Evolutionary conservation across 2,329 filamentous ascomycete species (phyloP).

Genomic region (Fusarium mangiferae): DNA sequence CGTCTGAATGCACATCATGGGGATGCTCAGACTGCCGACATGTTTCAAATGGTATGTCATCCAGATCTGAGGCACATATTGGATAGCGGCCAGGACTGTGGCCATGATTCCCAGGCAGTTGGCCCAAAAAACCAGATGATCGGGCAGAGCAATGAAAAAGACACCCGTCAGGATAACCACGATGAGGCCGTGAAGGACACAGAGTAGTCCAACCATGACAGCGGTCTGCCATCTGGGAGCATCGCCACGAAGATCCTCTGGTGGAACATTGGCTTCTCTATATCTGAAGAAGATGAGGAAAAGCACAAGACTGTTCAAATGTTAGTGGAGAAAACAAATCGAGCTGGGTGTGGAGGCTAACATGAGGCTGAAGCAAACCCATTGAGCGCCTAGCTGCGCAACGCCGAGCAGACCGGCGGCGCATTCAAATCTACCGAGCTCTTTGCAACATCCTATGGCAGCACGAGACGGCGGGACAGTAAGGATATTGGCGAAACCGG

Average conservation of each 20-base stretch:
- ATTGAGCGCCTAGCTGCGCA: constrained; percentile 90
- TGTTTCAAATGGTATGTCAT: constrained; percentile 88
- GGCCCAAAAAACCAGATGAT: constrained; percentile 80
- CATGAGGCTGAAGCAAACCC: constrained; percentile 93
- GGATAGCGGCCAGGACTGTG: constrained; percentile 81
- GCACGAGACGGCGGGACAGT: constrained; percentile 83
- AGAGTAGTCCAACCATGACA: constrained; percentile 76
- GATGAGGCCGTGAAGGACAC: constrained; percentile 79
- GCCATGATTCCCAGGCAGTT: constrained; percentile 85
- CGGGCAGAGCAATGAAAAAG: constrained; percentile 71
- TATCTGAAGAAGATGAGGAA: constrained; percentile 94
- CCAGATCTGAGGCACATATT: constrained; percentile 95
- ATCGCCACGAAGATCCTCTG: constrained; percentile 60
- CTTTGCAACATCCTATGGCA: constrained; percentile 87
- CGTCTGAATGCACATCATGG: constrained; percentile 98
- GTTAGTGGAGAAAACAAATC: constrained; percentile 36
- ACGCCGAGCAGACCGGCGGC: constrained; percentile 88
- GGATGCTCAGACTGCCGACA: constrained; percentile 90
- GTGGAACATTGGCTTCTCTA: constrained; percentile 61
- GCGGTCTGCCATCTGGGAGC: constrained; percentile 82
- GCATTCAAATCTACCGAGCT: constrained; percentile 84
- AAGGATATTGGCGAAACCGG: constrained; percentile 91
- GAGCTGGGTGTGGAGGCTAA: constrained; percentile 57
- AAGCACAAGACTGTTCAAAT: constrained; percentile 76
- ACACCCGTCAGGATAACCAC: constrained; percentile 75